Base-by-base conservation (phyloP, 2,329 filamentous ascomycete genomes). In the Biscogniauxia marginata region DNA sequence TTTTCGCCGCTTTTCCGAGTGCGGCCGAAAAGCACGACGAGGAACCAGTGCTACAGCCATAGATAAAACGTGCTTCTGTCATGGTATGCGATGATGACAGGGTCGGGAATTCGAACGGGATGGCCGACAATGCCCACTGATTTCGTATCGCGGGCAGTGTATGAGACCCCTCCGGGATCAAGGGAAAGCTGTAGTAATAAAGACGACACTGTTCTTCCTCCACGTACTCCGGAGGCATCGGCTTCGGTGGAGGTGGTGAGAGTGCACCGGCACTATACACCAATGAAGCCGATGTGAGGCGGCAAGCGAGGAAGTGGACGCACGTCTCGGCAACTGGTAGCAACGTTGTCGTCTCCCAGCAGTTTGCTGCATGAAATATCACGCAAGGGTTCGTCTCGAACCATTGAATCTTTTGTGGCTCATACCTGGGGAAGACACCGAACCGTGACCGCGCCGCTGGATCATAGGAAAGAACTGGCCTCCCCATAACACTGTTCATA, bases 341-440 rank as follows among this genome's bases (percentile, higher is more conserved):
- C 65, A 19, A 68, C 61, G 1, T 65, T 22, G 16, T 71, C 58
- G 80, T 77, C 52, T 89, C 85, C 88, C 87, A 91, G 1, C 83
- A 83, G 62, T 89, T 90, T 0, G 85, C 87, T 0, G 86, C 88
- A 64, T 90, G 88, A 59, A 90, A 89, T 46, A 90, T 87, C 63
- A 85, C 85, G 63, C 85, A 90, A 5, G 84, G 77, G 9, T 81
- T 80, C 0, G 86, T 89, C 70, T 87, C 81, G 58, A 87, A 90
- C 86, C 87, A 90, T 8, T 78, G 77, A 2, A 88, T 77, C 1
- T 74, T 72, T 1, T 80, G 67, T 1, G 87, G 86, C 11, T 77
- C 66, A 53, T 82, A 79, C 3, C 87, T 78, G 9, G 86, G 86
- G 59, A 90, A 90, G 1, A 90, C 76, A 0, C 87, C 87, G 60